phyloP scores from a whole-genome alignment of 805 yeast species.

The Candida krabiensis region DNA sequence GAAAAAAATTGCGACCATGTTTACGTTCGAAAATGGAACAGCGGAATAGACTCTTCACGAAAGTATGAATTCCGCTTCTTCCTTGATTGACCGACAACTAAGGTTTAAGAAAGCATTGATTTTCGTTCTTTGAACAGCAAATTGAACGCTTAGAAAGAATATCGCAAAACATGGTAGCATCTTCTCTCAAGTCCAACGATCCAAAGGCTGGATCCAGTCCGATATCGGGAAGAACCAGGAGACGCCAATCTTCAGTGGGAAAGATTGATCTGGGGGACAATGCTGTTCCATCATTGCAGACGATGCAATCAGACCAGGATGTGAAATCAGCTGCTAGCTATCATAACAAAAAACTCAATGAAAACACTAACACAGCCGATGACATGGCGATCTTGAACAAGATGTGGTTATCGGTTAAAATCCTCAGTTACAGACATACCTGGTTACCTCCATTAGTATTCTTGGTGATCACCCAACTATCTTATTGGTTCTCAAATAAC shows the following conservation, averaged over 20 bases:
- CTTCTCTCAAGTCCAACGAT: too few relatives aligned
- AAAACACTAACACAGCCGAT: slow-evolving; percentile 26
- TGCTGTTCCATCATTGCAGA: slow-evolving; percentile 62
- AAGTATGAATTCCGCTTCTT: too few relatives aligned
- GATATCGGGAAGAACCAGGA: slow-evolving; percentile 15
- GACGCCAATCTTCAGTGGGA: slow-evolving; percentile 65
- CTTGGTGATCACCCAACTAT: slow-evolving; percentile 38
- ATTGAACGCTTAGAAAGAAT: too few relatives aligned
- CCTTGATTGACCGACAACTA: too few relatives aligned
- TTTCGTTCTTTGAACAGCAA: too few relatives aligned
- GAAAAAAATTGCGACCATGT: too few relatives aligned
- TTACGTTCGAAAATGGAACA: too few relatives aligned
- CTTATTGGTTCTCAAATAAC: slow-evolving; percentile 58
- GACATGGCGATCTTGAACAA: slow-evolving; percentile 59
- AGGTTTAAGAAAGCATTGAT: too few relatives aligned
- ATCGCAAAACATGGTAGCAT: too few relatives aligned
- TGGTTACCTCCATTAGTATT: slow-evolving; percentile 71
- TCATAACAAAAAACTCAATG: slow-evolving; percentile 32
- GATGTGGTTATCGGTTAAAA: slow-evolving; percentile 56
- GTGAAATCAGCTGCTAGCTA: slow-evolving; percentile 38
- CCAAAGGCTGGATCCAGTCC: too few relatives aligned
- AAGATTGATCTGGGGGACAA: slow-evolving; percentile 73
- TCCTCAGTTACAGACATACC: slow-evolving; percentile 57
- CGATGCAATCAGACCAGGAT: slow-evolving; percentile 54
- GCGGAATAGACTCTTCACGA: too few relatives aligned